Evolutionary conservation across 2,329 filamentous ascomycete species (phyloP), one percentile per base, ranked within the genome.

Genomic region (Corinectria fuckeliana): DNA sequence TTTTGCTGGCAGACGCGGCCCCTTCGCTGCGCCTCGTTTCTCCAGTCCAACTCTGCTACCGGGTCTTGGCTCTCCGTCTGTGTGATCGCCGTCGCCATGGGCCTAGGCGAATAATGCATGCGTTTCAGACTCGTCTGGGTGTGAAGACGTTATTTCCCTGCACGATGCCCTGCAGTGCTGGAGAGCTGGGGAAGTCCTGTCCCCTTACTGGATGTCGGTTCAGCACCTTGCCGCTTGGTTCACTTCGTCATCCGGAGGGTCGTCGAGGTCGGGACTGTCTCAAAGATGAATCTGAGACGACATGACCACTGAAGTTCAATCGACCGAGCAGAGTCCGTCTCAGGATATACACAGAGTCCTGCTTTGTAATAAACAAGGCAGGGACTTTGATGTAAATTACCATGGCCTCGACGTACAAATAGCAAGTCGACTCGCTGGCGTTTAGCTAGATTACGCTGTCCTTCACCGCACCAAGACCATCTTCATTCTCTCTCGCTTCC

Each of bases 391-490:
- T 36, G 32, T 3, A 8, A 9, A 16, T 14, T 7, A 14, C 14
- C n/a, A 7, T 16, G 16, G 32, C 32, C 7, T 36, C 32, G n/a
- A 32, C 34, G 39, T 56, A 60, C 58, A 60, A 60, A 60, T 60
- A 60, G 30, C 58, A 16, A 38, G 16, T 38, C 23, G n/a, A n/a
- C n/a, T n/a, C n/a, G n/a, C n/a, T 10, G 28, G 18, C 32, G 42
- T 34, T 30, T 3, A 14, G 21, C 18, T 32, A 2, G n/a, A 10
- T 28, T 13, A n/a, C 13, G 56, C 58, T 62, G 45, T 61, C 61
- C 60, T 58, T 69, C 63, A 72, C 71, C 47, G 26, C 42, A 21
- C 50, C 50, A 47, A 49, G 34, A 30, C 25, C 25, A 50, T 48
- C 30, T 18, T 56, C 45, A 44, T 44, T 32, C 34, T 47, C 48